phyloP scores from a whole-genome alignment of 139 green algal genomes.

The Chlamydomonas sp. region DNA sequence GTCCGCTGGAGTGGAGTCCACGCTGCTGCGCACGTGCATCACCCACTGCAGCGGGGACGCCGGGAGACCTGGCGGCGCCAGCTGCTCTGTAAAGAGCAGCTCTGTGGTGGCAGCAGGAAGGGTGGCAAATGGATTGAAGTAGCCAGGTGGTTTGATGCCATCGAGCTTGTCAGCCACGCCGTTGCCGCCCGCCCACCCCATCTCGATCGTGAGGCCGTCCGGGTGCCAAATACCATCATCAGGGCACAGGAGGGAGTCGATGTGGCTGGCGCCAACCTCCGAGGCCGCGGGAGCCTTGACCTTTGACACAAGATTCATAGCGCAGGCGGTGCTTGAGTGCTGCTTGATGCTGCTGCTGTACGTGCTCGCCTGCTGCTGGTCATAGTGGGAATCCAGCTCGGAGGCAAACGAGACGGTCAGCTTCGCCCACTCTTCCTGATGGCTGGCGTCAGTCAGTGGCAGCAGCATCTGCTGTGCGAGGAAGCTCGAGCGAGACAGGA shows the following conservation, averaged over 20 bases:
- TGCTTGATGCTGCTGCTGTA: too few relatives aligned
- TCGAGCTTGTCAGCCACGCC: conserved; percentile 4
- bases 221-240: conserved; percentile 42
- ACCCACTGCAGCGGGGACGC: conserved; percentile 3
- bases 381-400: too few relatives aligned
- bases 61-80: background rate
- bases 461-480: conserved; percentile 45
- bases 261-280: conserved; percentile 17
- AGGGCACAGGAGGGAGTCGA: conserved; percentile 17
- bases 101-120: background rate
- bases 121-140: conserved; percentile 33
- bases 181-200: conserved; percentile 35
- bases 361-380: too few relatives aligned
- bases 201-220: conserved; percentile 19
- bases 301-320: conserved; percentile 15
- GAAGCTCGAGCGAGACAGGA: conserved; percentile 27
- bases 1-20: background rate
- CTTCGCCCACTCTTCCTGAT: too few relatives aligned
- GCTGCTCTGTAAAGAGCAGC: conserved; percentile 26
- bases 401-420: too few relatives aligned
- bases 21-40: background rate
- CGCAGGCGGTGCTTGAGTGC: too few relatives aligned
- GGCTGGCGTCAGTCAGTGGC: background rate
- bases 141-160: background rate
- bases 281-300: background rate